These are phyloP conservation scores for Madurella fahalii DNA, from an alignment of 2,329 filamentous ascomycete genomes.

Conservation along the genomic window DNA sequence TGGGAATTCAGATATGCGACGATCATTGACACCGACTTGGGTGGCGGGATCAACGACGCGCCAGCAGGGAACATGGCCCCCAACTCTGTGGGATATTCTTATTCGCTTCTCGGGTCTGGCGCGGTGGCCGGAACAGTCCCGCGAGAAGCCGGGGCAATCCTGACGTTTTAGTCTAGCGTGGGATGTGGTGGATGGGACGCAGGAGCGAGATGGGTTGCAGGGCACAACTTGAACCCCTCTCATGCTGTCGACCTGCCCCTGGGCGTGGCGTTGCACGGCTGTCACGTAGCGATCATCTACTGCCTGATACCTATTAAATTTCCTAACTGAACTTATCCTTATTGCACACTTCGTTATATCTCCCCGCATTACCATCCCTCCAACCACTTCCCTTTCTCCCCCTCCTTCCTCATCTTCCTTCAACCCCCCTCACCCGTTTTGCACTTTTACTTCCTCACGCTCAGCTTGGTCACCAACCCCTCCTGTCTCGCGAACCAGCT, in stretches of 20 bases:
- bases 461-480: conserved; percentile 4
- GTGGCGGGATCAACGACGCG: conserved; percentile 45
- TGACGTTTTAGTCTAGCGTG: conserved; percentile 9
- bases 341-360: no score
- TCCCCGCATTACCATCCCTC: no score
- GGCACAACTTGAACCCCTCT: no score
- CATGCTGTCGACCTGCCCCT: no score
- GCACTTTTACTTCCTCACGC: background rate
- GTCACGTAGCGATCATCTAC: no score
- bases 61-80: conserved; percentile 45
- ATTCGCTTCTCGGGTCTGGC: conserved; percentile 47
- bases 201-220: no score
- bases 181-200: no score
- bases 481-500: conserved; percentile 17
- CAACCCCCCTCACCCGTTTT: no score
- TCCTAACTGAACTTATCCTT: no score
- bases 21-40: conserved; percentile 40
- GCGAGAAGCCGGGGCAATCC: conserved; percentile 17
- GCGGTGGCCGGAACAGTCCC: conserved; percentile 32
- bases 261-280: no score
- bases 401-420: background rate
- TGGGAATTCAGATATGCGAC: conserved; percentile 31
- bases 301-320: no score
- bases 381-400: background rate
- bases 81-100: conserved; percentile 47